These are phyloP conservation scores for Bryoerythrophyllum caledonicum DNA, from an alignment of 225 moss, liverwort and hornwort species.

Conservation along the genomic window DNA sequence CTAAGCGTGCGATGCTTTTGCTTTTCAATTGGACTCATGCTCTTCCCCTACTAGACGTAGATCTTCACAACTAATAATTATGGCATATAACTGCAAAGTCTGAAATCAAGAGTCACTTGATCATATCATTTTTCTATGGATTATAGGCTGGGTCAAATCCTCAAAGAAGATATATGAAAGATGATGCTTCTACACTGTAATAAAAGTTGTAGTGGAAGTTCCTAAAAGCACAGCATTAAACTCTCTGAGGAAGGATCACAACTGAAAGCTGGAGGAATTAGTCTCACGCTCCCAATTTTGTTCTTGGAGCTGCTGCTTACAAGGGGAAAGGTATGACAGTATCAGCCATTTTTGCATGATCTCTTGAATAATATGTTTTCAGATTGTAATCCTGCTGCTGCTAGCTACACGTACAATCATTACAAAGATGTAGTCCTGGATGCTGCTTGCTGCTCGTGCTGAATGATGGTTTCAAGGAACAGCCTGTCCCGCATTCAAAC, in stretches of 20 bases:
- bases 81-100: background rate
- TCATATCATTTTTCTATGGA: background rate
- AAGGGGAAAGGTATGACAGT: background rate
- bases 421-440: conserved; percentile 23
- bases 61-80: background rate
- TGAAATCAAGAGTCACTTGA: background rate
- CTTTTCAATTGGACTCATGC: background rate
- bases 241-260: too few relatives aligned
- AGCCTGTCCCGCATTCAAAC: conserved; percentile 37
- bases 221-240: background rate
- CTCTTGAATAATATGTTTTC: background rate
- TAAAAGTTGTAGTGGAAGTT: background rate
- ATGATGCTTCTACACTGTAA: background rate
- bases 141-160: background rate
- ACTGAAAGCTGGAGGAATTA: too few relatives aligned
- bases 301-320: too few relatives aligned
- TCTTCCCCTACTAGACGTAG: background rate
- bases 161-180: background rate
- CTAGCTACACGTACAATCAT: background rate
- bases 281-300: too few relatives aligned
- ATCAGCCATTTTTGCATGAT: background rate
- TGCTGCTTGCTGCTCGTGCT: conserved; percentile 40
- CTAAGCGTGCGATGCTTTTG: background rate
- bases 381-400: background rate
- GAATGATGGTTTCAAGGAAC: conserved; percentile 36